Base-by-base conservation (phyloP, 2,329 filamentous ascomycete species). In the Paracoccidioides brasiliensis region DNA sequence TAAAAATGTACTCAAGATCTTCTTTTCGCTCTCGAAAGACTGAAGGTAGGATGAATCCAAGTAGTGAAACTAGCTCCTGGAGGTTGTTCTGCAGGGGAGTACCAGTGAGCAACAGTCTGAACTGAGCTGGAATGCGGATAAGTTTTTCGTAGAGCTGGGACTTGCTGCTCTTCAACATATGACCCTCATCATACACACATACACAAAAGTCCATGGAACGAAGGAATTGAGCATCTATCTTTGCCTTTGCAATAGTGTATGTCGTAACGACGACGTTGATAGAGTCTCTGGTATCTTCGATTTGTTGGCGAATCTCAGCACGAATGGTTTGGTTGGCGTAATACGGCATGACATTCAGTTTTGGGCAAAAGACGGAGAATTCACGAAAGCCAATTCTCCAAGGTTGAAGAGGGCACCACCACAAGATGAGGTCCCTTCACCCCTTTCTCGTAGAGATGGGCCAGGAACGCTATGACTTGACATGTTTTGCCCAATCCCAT, bases 401-500 rank as follows among this genome's bases (percentile, higher is more conserved):
- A 80, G 0, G 91, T 96, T 0, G 91, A 95, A 0, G 89, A 87
- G 4, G 93, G 93, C 1, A 97, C 93, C 33, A 98, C 84, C 41
- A 98, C 80, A 40, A 98, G 74, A 67, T 95, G 82, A 74, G 75
- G 89, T 64, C 88, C 89, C 75, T 65, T 81, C 66, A 74, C 78
- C 59, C 73, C 81, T 35, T 80, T 80, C 65, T 90, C 82, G 14
- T 87, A 82, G 32, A 98, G 76, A 63, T 95, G 85, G 14, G 89
- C 86, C 48, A 98, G 78, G 64, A 98, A 89, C 0, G 89, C 84
- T 62, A 98, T 95, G 59, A 97, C 89, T 66, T 98, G 91, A 64
- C 90, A 96, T 0, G 93, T 98, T 76, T 98, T 98, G 48, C 93
- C 93, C 43, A 91, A 76, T 48, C 76, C 93, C 93, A 98, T 98